Evolutionary conservation across 108 stramenopile genomes (phyloP).

Genomic region (Cyclotella sp.): DNA sequence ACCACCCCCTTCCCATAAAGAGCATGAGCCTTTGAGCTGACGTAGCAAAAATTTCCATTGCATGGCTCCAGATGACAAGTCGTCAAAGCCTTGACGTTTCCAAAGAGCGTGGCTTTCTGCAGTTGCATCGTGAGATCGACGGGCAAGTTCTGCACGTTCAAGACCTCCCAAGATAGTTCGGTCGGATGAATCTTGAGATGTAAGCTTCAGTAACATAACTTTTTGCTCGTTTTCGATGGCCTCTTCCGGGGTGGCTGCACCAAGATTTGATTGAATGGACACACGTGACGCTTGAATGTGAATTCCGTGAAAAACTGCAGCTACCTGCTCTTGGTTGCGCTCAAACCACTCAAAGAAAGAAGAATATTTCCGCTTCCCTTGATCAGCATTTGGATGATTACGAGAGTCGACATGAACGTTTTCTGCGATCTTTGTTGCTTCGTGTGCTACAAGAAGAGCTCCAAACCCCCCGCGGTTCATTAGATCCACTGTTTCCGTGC

Average conservation of each 20-base stretch:
- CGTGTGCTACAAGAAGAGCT: constrained; percentile 76
- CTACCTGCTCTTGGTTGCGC: constrained; percentile 62
- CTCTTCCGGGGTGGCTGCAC: constrained; percentile 65
- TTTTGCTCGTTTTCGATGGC: constrained; percentile 87
- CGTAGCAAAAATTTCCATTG: constrained; percentile 84
- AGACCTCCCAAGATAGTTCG: constrained; percentile 80
- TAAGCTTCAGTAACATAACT: constrained; percentile 67
- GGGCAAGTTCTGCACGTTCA: constrained; percentile 76
- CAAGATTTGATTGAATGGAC: constrained; percentile 56
- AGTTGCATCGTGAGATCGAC: constrained; percentile 74
- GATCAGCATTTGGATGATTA: constrained; percentile 2
- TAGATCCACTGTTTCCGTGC: constrained; percentile 78
- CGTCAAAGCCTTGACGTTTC: constrained; percentile 92
- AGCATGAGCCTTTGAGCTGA: constrained; percentile 82
- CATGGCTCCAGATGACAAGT: constrained; percentile 89
- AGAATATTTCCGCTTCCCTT: constrained; percentile 63
- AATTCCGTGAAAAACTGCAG: constrained; percentile 76
- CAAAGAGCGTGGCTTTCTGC: constrained; percentile 81
- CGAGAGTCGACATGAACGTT: constrained; percentile 26
- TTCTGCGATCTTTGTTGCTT: constrained; percentile 69
- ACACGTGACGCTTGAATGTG: constrained; percentile 55
- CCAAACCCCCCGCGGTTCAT: constrained; percentile 88
- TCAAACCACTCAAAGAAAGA: constrained; percentile 89
- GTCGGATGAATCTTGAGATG: constrained; percentile 74
- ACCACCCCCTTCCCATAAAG: constrained; percentile 88